A percentile compares a stretch with the other conserved stretches of the same genome.
phyloP scores from a whole-genome alignment of 2,329 filamentous ascomycete species.

The Penicillium crustosum region DNA sequence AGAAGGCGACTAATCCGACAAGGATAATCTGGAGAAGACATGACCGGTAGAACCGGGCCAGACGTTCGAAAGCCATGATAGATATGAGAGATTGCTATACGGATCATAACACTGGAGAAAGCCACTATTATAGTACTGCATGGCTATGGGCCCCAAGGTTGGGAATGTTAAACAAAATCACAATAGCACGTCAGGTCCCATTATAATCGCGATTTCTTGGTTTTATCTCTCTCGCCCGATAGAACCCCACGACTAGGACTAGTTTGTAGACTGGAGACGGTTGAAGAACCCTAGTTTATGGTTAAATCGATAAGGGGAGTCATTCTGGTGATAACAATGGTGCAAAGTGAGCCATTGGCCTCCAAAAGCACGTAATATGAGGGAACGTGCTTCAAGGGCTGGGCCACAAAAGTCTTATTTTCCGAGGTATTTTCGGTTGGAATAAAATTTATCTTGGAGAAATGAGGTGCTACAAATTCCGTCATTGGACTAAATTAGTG shows the following conservation, averaged over 20 bases:
- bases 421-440: neutral
- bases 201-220: slow-evolving; percentile 14
- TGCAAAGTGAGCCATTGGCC: neutral
- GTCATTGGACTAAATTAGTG: neutral
- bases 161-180: neutral
- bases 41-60: slow-evolving; percentile 39
- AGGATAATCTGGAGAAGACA: slow-evolving; percentile 46
- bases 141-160: neutral
- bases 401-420: neutral
- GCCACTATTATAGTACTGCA: neutral
- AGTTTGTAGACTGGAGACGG: neutral
- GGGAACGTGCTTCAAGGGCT: neutral
- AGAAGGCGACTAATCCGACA: slow-evolving; percentile 43
- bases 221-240: neutral
- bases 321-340: neutral
- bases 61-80: slow-evolving; percentile 9
- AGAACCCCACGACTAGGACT: neutral
- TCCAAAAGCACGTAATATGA: neutral
- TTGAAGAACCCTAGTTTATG: neutral
- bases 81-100: neutral
- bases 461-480: neutral
- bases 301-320: neutral
- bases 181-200: slow-evolving; percentile 16
- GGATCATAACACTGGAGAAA: neutral
- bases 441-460: neutral